These are phyloP conservation scores for Coniochaeta sp. DNA, from an alignment of 2,329 filamentous ascomycete species.

Conservation along the genomic window DNA sequence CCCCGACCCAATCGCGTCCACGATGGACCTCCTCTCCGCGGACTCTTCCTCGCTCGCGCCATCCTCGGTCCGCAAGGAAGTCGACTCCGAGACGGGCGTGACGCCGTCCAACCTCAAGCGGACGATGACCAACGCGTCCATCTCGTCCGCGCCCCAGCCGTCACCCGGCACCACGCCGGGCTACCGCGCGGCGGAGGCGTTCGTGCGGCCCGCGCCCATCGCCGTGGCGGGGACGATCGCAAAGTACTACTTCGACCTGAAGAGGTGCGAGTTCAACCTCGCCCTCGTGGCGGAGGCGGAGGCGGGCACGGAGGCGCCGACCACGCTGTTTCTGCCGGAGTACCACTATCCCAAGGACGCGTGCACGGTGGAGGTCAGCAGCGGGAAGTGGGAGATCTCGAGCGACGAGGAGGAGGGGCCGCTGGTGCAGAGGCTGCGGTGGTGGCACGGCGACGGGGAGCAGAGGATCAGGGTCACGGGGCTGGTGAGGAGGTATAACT, in stretches of 20 bases:
- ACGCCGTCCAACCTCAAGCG: constrained; percentile 70
- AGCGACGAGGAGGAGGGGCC: constrained; percentile 63
- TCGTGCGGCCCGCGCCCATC: constrained; percentile 77
- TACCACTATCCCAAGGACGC: constrained; percentile 81
- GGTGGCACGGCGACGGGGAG: constrained; percentile 86
- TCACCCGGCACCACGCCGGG: constrained; percentile 57
- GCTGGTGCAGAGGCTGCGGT: constrained; percentile 68
- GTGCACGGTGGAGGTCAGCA: constrained; percentile 66
- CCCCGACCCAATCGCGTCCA: constrained; percentile 33
- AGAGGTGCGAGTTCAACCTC: constrained; percentile 69
- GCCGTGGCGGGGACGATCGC: constrained; percentile 64
- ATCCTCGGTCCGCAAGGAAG: constrained; percentile 26
- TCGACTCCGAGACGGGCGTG: constrained; percentile 50
- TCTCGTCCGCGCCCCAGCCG: constrained; percentile 44
- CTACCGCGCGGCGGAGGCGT: constrained; percentile 87
- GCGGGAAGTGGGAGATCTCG: constrained; percentile 85
- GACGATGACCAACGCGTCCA: constrained; percentile 60
- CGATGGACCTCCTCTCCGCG: constrained; percentile 36
- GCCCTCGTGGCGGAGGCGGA: constrained; percentile 51
- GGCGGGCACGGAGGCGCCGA: constrained; percentile 56
- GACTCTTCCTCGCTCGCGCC: constrained; percentile 21
- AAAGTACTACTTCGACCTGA: constrained; percentile 75
- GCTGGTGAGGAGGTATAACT: constrained; percentile 56
- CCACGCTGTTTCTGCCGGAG: constrained; percentile 78
- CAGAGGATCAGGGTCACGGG: constrained; percentile 75